A percentile compares a stretch with the other conserved stretches of the same genome.
Evolutionary conservation across 1,139 yeast genomes (phyloP).

Genomic region (Debaryomyces fabryi): DNA sequence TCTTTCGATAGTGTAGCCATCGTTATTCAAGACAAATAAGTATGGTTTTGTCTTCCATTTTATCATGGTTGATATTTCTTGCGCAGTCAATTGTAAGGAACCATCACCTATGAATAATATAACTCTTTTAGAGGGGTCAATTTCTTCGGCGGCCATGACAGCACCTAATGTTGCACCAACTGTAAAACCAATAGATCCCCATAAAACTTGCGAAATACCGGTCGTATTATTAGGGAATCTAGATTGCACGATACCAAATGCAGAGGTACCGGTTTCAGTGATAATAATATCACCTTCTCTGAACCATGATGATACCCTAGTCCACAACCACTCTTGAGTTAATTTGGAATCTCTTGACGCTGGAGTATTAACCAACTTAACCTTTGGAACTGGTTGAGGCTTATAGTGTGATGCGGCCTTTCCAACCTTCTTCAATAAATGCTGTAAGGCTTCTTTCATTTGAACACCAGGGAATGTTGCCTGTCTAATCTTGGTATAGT

Average conservation of each 20-base stretch:
- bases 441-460: constrained; percentile 69
- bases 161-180: constrained; percentile 89
- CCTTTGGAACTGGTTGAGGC: constrained; percentile 52
- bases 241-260: constrained; percentile 81
- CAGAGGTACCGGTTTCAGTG: constrained; percentile 89
- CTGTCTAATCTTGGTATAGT: constrained; percentile 72
- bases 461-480: constrained; percentile 79
- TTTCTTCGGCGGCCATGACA: constrained; percentile 77
- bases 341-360: constrained; percentile 34
- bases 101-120: constrained; percentile 89
- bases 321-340: constrained; percentile 84
- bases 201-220: constrained; percentile 85
- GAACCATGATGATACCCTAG: constrained; percentile 71
- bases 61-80: constrained; percentile 82
- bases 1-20: constrained; percentile 88
- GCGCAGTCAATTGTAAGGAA: constrained; percentile 84
- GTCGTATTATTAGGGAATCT: constrained; percentile 72
- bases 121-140: constrained; percentile 70
- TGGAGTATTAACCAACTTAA: constrained; percentile 37
- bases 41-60: constrained; percentile 87
- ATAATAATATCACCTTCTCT: constrained; percentile 78
- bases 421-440: constrained; percentile 42
- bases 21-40: constrained; percentile 80
- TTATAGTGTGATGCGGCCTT: constrained; percentile 40
- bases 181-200: constrained; percentile 91